Evolutionary conservation across 805 yeast species (phyloP).

Genomic region (Yarrowia sp.): DNA sequence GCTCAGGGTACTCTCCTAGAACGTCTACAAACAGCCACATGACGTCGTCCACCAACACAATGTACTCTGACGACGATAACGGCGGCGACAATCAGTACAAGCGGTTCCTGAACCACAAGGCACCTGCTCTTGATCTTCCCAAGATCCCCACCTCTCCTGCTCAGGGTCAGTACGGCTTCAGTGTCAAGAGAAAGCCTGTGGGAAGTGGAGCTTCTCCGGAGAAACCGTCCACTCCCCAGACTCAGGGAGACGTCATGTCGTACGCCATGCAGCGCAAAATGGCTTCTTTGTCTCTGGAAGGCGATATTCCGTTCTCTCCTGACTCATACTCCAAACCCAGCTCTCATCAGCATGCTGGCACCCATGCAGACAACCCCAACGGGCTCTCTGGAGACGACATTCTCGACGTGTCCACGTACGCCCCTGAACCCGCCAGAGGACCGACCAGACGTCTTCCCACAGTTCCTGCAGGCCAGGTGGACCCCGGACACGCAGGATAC

Average conservation of each 20-base stretch:
- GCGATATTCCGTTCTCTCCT: constrained; percentile 43
- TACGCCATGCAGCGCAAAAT: constrained; percentile 34
- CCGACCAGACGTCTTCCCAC: constrained; percentile 39
- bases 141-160: constrained; percentile 30
- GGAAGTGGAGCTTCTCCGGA: constrained; percentile 29
- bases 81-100: constrained; percentile 23
- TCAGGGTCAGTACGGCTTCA: constrained; percentile 32
- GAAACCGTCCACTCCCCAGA: background rate
- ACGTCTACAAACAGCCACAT: constrained; percentile 29
- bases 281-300: constrained; percentile 26
- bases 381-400: constrained; percentile 40
- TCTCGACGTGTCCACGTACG: constrained; percentile 43
- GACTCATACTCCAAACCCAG: constrained; percentile 41
- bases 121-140: constrained; percentile 25
- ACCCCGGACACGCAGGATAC: constrained; percentile 45
- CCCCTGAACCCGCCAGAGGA: constrained; percentile 45
- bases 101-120: constrained; percentile 32
- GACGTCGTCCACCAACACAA: constrained; percentile 27
- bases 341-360: background rate
- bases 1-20: constrained; percentile 20
- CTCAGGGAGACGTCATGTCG: constrained; percentile 14
- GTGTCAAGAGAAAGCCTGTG: constrained; percentile 32
- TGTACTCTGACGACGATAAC: constrained; percentile 17
- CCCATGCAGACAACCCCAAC: constrained; percentile 13
- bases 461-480: constrained; percentile 42